A percentile compares a stretch with the other conserved stretches of the same genome.
These are phyloP conservation scores for Rhodocollybia butyracea DNA, from an alignment of 768 basidiomycete genomes.

Conservation along the genomic window DNA sequence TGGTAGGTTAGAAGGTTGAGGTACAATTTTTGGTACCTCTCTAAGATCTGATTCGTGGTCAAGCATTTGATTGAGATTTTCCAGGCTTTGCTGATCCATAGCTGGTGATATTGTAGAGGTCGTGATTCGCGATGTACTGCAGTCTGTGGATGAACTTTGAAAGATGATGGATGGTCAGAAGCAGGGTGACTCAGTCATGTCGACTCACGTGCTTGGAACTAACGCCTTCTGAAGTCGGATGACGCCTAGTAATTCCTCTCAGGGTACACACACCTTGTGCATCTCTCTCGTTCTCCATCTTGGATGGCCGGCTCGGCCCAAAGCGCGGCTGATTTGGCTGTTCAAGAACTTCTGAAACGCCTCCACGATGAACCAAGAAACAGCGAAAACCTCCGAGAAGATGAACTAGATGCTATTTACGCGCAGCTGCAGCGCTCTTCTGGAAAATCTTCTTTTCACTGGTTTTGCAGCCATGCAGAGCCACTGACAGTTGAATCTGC, in stretches of 20 bases:
- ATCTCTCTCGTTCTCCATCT: neutral
- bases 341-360: slow-evolving; percentile 42
- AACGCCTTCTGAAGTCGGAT: no score
- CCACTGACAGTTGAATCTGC: slow-evolving; percentile 61
- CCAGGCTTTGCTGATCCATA: slow-evolving; percentile 59
- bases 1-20: neutral
- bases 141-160: neutral
- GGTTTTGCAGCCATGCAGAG: slow-evolving; percentile 74
- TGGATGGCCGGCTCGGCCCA: neutral
- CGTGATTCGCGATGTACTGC: neutral
- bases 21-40: slow-evolving; percentile 53
- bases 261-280: no score
- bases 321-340: neutral
- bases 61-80: slow-evolving; percentile 54
- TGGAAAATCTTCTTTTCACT: slow-evolving; percentile 54
- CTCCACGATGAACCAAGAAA: slow-evolving; percentile 60
- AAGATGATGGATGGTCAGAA: neutral
- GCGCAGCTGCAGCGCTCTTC: slow-evolving; percentile 44
- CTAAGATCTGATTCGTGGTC: slow-evolving; percentile 61
- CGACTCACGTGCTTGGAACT: slow-evolving; percentile 2
- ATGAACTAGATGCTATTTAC: slow-evolving; percentile 47
- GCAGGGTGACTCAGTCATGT: neutral
- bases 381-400: slow-evolving; percentile 44
- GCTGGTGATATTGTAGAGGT: neutral
- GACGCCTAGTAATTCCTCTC: no score